A percentile compares a stretch with the other conserved stretches of the same genome.
Conservation (phyloP, 1,284 basidiomycete species). For the Ustilago loliicola region DNA sequence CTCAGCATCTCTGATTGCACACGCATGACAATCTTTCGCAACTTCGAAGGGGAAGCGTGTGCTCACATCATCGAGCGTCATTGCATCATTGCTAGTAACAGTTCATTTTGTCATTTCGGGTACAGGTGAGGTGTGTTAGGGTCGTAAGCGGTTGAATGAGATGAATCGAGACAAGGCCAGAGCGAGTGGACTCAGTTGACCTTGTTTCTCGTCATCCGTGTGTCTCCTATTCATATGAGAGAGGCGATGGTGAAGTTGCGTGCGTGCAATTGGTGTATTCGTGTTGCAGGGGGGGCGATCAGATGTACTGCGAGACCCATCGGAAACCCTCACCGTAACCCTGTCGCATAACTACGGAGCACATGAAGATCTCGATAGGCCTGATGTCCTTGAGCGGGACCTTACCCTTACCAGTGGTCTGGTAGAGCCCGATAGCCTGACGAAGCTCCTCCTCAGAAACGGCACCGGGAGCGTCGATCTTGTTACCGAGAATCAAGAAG, state of each 20-base stretch:
- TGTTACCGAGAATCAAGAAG: constrained; percentile 98
- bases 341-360: constrained; percentile 98
- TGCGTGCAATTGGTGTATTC: neutral
- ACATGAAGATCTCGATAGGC: constrained; percentile 99
- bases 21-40: too few species aligned
- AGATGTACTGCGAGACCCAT: constrained; percentile 93
- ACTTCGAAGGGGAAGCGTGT: too few species aligned
- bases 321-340: constrained; percentile 99
- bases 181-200: neutral
- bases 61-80: too few species aligned
- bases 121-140: neutral
- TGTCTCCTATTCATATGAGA: too few species aligned
- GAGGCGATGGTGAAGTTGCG: neutral
- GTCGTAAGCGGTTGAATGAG: neutral
- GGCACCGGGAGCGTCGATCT: constrained; percentile 98
- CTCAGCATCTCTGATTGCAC: too few species aligned
- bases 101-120: constrained; percentile 19
- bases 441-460: constrained; percentile 98
- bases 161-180: neutral
- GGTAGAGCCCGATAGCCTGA: constrained; percentile 93
- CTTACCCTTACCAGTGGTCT: constrained; percentile 99
- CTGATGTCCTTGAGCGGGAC: constrained; percentile 96
- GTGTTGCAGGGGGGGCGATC: neutral
- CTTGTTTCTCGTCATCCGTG: neutral
- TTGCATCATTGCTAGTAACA: neutral